Evolutionary conservation across 2,329 filamentous ascomycete species (phyloP), one percentile per base, ranked within the genome.

Genomic region (Chrysoporthe puriensis): DNA sequence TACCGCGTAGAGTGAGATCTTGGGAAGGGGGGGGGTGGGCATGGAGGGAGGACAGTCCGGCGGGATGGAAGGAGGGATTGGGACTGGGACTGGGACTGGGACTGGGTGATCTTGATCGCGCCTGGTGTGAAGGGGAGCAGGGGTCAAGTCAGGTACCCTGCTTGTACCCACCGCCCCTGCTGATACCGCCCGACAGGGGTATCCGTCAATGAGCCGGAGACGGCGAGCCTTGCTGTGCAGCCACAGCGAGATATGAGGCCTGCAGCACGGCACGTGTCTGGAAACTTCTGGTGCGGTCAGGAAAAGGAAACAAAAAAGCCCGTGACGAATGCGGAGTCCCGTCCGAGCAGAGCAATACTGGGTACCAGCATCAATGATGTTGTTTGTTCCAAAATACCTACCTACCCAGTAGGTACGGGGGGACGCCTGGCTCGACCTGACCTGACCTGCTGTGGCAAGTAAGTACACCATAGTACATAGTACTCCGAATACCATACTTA

Each of bases 131-230:
- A 52, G 59, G 36, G 44, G 66, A 64, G 48, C 56, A 44, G 11
- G 57, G 57, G 57, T 42, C 46, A 40, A 42, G 36, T 13, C 48
- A 69, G 42, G 68, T 69, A 69, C 60, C 62, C 61, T 42, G 40
- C 42, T 42, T 18, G 62, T 67, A 65, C 62, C 62, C 62, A 21
- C 11, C 18, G 44, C 36, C 67, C 67, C 67, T 58, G 62, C 65
- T 46, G 62, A 67, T 62, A 67, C 61, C 59, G 52, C 60, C 18
- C 50, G 52, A 48, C 61, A 40, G 64, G 65, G 59, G 64, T 63
- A 46, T 52, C 64, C 48, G 40, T 43, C 26, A 48, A 56, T 13
- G 48, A n/a, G 48, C 57, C 57, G 57, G 42, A 60, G 57, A 46
- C 57, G 57, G 57, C 57, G 57, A 60, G 21, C 40, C n/a, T 46